Conservation (phyloP, 768 basidiomycete species). For the Amanita jacksonii region DNA sequence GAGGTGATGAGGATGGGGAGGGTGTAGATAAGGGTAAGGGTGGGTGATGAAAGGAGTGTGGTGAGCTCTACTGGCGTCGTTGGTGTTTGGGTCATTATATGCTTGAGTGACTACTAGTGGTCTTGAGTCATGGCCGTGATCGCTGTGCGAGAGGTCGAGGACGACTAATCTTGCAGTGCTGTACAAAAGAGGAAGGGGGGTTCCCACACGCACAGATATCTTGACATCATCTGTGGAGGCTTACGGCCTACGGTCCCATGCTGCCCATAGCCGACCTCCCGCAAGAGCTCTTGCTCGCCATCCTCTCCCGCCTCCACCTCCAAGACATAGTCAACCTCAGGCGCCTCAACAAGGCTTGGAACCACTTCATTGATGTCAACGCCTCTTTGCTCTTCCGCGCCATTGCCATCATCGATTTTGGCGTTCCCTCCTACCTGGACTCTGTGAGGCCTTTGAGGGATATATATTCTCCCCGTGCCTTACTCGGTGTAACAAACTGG, state of each 20-base stretch:
- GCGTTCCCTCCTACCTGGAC: conserved; percentile 18
- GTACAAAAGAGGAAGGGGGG: too few relatives aligned
- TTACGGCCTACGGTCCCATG: conserved; percentile 20
- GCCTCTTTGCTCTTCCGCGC: conserved; percentile 46
- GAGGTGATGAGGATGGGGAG: conserved; percentile 55
- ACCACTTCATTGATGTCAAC: conserved; percentile 36
- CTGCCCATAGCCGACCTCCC: too few relatives aligned
- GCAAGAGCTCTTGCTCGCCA: conserved; percentile 42
- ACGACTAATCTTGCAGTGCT: too few relatives aligned
- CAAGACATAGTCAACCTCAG: conserved; percentile 27
- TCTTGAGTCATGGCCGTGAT: too few relatives aligned
- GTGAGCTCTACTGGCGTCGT: conserved; percentile 18
- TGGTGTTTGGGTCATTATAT: too few relatives aligned
- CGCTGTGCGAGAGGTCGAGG: too few relatives aligned
- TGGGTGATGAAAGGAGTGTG: conserved; percentile 35
- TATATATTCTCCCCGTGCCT: too few relatives aligned
- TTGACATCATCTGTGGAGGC: not conserved
- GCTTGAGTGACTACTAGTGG: too few relatives aligned
- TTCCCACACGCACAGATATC: too few relatives aligned
- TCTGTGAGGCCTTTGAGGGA: not conserved
- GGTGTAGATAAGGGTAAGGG: conserved; percentile 46
- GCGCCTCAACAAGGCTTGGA: conserved; percentile 37
- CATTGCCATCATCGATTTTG: conserved; percentile 44
- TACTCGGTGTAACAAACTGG: not conserved
- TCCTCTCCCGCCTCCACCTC: conserved; percentile 42